Evolutionary conservation across 306 rosid genomes (phyloP), one percentile per base, ranked within the genome.

Genomic region (Begonia masoniana): DNA sequence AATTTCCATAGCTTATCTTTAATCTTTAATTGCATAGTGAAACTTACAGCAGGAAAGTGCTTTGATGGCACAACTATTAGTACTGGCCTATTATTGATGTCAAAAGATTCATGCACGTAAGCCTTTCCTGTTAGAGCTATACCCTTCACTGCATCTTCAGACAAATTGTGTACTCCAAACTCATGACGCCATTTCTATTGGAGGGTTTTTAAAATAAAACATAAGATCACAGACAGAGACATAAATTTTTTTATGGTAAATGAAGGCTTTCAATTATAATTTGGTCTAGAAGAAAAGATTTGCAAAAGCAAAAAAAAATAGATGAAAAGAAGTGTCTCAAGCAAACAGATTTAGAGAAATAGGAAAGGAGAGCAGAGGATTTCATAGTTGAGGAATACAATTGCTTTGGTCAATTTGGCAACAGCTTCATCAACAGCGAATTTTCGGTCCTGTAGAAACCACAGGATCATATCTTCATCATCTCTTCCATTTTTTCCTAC

Each of bases 151-250:
- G 72, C 56, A 60, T 81, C 87, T 70, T 83, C 86, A 17, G 94
- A 65, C 78, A 86, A 57, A 55, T 79, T 74, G 51, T 82, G 72
- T 62, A 86, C 93, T 59, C 85, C 72, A 62, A 86, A 86, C 61
- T 83, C 95, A 71, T 56, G 84, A 75, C 88, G 96, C 99, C 99
- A 91, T 78, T 77, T 86, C 99, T 91, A 59, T 61, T 54, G 54
- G 65, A 31, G 39, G 39, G 39, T 31, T 5, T 31, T 31, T 31
- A 7, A 31, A 74, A 71, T 68, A 68, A 74, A 73, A 47, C 41
- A 41, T 56, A 62, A 52, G 45, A 26, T 15, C 17, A 72, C 51
- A 43, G 12, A 56, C 53, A 21, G 43, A 56, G 43, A 31, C 43
- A 52, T 55, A 10, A 16, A 17, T 21, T 3, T 21, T n/a, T 21